A percentile compares a stretch with the other conserved stretches of the same genome.
phyloP scores from a whole-genome alignment of 352 stramenopile species.

The Globisporangium barbulae region DNA sequence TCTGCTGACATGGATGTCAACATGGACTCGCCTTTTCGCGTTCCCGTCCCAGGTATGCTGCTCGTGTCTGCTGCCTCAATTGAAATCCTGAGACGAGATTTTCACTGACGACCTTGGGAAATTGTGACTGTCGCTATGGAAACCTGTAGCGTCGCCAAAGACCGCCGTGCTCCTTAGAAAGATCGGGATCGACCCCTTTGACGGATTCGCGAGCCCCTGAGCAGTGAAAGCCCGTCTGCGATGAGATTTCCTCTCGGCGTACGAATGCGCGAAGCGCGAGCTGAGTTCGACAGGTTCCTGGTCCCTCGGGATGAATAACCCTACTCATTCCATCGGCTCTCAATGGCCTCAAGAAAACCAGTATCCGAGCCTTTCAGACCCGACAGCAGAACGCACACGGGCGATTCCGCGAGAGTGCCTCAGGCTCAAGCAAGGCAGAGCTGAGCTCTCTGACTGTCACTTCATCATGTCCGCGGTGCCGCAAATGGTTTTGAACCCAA shows the following conservation, averaged over 20 bases:
- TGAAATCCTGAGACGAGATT: background rate
- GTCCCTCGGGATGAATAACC: no score
- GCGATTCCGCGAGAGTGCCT: background rate
- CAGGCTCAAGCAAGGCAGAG: background rate
- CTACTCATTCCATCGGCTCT: no score
- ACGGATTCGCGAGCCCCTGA: conserved; percentile 5
- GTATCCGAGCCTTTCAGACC: no score
- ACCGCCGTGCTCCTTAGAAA: conserved; percentile 13
- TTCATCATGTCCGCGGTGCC: background rate
- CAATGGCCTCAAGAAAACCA: no score
- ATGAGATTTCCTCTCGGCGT: background rate
- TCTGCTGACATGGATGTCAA: conserved; percentile 8
- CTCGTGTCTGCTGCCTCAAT: background rate
- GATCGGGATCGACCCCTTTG: conserved; percentile 16
- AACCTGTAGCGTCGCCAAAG: conserved; percentile 9
- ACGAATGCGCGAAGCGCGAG: no score
- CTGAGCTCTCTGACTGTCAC: background rate
- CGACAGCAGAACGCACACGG: background rate
- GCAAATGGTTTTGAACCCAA: background rate
- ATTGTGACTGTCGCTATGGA: background rate
- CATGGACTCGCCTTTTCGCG: conserved; percentile 28
- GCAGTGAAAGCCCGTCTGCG: background rate
- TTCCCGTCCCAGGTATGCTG: conserved; percentile 42
- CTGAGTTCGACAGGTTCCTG: no score
- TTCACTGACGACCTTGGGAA: background rate